These are phyloP conservation scores for Escovopsis sp. DNA, from an alignment of 2,329 filamentous ascomycete genomes.

Conservation along the genomic window DNA sequence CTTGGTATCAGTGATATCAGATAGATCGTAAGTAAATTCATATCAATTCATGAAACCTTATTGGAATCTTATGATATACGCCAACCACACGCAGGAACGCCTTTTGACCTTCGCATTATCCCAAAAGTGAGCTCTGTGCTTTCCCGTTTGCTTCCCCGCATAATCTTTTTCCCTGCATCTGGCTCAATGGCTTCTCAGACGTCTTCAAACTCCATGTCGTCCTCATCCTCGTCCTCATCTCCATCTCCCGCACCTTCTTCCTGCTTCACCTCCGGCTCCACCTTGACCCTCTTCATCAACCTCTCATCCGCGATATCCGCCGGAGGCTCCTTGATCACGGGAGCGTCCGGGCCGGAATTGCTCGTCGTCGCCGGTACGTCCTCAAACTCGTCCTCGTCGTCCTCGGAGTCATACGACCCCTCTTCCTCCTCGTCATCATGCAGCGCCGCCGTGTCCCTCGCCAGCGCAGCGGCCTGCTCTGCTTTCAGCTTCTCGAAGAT, in stretches of 20 bases:
- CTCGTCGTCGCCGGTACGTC: conserved; percentile 29
- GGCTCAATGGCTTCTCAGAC: conserved; percentile 18
- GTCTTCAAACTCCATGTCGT: conserved; percentile 46
- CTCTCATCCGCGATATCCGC: conserved; percentile 22
- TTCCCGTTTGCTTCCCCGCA: no score
- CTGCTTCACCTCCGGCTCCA: conserved; percentile 36
- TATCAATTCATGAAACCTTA: no score
- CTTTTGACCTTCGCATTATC: no score
- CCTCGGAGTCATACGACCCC: conserved; percentile 19
- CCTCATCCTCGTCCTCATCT: conserved; percentile 36
- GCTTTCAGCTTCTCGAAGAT: conserved; percentile 53
- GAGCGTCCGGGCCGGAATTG: conserved; percentile 18
- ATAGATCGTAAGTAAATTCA: no score
- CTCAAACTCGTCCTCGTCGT: conserved; percentile 34
- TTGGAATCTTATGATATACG: no score
- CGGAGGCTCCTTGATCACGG: conserved; percentile 22
- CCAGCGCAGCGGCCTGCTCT: conserved; percentile 36
- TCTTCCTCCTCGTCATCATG: conserved; percentile 18
- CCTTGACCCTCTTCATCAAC: conserved; percentile 45
- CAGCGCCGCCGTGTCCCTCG: conserved; percentile 15
- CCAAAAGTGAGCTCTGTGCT: not conserved
- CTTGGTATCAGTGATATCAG: no score
- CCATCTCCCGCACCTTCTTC: conserved; percentile 28
- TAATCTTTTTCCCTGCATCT: no score
- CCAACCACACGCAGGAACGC: no score